phyloP scores from a whole-genome alignment of 805 yeast genomes.

The Tetrapisispora fleetii region DNA sequence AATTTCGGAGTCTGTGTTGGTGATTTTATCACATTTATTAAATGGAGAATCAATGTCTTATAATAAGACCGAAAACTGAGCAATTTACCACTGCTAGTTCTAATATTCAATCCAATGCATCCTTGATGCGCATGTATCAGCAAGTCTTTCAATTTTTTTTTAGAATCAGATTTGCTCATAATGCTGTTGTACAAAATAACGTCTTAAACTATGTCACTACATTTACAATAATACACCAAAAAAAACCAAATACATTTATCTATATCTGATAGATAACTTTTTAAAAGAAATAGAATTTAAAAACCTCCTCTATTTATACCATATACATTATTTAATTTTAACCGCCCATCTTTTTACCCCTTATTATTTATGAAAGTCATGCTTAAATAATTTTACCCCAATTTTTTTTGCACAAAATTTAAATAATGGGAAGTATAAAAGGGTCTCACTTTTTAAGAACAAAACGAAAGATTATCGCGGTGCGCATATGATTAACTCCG shows the following conservation, averaged over 20 bases:
- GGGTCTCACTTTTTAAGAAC: too few relatives aligned
- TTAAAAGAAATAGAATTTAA: background rate
- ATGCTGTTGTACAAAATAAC: too few relatives aligned
- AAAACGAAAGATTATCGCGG: too few relatives aligned
- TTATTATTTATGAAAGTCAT: background rate
- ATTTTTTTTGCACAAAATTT: too few relatives aligned
- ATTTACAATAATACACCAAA: background rate
- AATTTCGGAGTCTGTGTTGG: slow-evolving; percentile 11
- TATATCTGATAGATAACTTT: too few relatives aligned
- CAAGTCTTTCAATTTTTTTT: slow-evolving; percentile 5
- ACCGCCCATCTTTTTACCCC: slow-evolving; percentile 3
- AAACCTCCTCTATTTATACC: background rate
- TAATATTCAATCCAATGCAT: slow-evolving; percentile 17
- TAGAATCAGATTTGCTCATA: slow-evolving; percentile 2
- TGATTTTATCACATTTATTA: slow-evolving; percentile 14
- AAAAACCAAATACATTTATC: background rate
- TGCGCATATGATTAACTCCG: too few relatives aligned
- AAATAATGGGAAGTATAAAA: background rate
- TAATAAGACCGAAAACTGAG: slow-evolving; percentile 11
- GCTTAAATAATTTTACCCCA: background rate
- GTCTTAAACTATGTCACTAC: background rate
- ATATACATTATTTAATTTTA: background rate
- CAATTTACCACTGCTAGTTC: slow-evolving; percentile 3
- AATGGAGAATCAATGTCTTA: slow-evolving; percentile 13
- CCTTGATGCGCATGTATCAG: slow-evolving; percentile 9